phyloP scores from a whole-genome alignment of 2,329 filamentous ascomycete genomes.

The Botryotinia globosa region DNA sequence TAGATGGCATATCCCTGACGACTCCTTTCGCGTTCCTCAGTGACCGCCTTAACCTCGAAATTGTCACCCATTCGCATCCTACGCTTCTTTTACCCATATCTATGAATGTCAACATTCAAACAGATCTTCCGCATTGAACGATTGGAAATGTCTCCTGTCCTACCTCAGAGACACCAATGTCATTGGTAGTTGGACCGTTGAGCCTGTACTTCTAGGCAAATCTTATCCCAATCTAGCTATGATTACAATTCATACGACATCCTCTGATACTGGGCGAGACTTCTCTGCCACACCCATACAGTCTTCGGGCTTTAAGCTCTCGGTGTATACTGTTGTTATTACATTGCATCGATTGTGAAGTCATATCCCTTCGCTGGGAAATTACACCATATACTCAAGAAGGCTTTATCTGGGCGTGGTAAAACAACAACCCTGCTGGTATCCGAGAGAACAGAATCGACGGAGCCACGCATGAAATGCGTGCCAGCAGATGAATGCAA shows the following conservation, averaged over 20 bases:
- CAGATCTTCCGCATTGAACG: neutral
- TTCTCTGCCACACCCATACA: neutral
- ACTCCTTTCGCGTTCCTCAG: slow-evolving; percentile 5
- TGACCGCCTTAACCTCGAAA: slow-evolving; percentile 11
- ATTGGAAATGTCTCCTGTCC: neutral
- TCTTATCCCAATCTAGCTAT: slow-evolving; percentile 5
- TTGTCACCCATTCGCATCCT: neutral
- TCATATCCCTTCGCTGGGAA: neutral
- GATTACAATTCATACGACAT: neutral
- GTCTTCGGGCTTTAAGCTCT: neutral
- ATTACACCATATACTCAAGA: neutral
- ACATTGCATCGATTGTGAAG: neutral
- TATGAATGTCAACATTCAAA: neutral
- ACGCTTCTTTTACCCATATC: neutral
- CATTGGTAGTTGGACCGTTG: neutral
- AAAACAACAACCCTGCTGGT: neutral
- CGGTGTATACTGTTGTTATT: neutral
- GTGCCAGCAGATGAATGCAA: neutral
- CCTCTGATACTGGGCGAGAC: neutral
- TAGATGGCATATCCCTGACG: slow-evolving; percentile 12
- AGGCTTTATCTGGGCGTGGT: neutral
- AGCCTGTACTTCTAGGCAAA: slow-evolving; percentile 6
- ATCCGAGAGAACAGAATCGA: neutral
- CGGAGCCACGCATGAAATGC: neutral
- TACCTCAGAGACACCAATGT: neutral